These are phyloP conservation scores for Mrakia frigida DNA, from an alignment of 768 basidiomycete genomes.

Conservation along the genomic window DNA sequence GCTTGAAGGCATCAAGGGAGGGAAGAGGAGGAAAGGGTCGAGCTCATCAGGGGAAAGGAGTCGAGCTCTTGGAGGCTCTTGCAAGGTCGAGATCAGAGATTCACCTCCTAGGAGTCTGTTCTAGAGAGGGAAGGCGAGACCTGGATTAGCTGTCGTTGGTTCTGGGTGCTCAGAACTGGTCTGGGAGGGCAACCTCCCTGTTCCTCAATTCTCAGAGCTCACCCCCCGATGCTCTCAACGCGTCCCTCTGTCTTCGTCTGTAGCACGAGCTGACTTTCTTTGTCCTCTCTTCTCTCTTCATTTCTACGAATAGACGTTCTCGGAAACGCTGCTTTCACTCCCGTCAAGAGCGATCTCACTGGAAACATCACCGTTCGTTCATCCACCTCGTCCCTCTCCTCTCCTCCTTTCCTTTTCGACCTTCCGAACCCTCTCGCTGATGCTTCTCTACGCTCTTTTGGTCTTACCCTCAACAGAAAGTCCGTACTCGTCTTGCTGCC, in stretches of 20 bases:
- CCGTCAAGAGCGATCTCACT: slow-evolving; percentile 78
- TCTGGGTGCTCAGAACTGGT: too few relatives aligned
- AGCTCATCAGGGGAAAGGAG: background rate
- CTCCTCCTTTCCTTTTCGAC: too few relatives aligned
- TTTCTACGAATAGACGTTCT: slow-evolving; percentile 66
- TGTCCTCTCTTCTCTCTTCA: background rate
- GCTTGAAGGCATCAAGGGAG: background rate
- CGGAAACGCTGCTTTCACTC: slow-evolving; percentile 72
- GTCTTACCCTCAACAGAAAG: slow-evolving; percentile 63
- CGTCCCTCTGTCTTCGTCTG: background rate
- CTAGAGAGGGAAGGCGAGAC: too few relatives aligned
- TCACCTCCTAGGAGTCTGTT: too few relatives aligned
- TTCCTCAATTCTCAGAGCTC: background rate
- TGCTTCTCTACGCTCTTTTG: slow-evolving; percentile 14
- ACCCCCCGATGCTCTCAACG: background rate
- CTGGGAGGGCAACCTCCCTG: too few relatives aligned
- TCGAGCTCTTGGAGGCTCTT: background rate
- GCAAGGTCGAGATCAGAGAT: too few relatives aligned
- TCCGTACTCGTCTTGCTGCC: slow-evolving; percentile 69
- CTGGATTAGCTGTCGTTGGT: too few relatives aligned
- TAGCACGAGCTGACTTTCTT: background rate
- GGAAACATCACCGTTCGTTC: slow-evolving; percentile 77
- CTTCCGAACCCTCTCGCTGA: background rate
- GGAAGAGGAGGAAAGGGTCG: background rate
- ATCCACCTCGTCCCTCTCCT: slow-evolving; percentile 11